Evolutionary conservation across 257 asterid species (phyloP), one percentile per base, ranked within the genome.

Genomic region (Penstemon newberryi): DNA sequence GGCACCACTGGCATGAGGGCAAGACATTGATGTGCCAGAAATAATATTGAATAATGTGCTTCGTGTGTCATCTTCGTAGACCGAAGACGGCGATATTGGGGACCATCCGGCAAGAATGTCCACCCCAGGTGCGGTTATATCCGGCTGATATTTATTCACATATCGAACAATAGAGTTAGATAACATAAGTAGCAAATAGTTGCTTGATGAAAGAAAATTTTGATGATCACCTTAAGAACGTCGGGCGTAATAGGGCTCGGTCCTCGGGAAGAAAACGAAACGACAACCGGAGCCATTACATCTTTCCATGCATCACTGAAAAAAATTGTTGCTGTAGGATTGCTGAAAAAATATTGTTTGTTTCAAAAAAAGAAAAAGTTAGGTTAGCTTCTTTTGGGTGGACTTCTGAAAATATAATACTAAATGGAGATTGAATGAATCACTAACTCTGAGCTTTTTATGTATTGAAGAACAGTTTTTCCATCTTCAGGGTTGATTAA

Each of bases 251-350:
- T 69, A 25, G 84, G 70, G 19, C 59, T 83, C 3, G 89, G 89
- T 56, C 89, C 89, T 78, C 86, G 67, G 9, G 88, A 83, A 45
- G 88, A 83, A 78, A 83, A 83, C 2, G 88, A 80, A 66, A 63
- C 83, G 12, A 80, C 85, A 1, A 36, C 52, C 3, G 88, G 88
- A 67, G 88, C 88, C 77, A 71, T 67, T 46, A 5, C 74, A 50
- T 81, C 86, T 43, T 68, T 74, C 84, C 73, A 81, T 13, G 77
- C 79, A 5, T 81, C 83, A 6, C 70, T 76, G 47, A 56, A 56
- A 52, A 81, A 77, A 25, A 84, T 84, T 39, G 86, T 84, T 58
- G 86, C 86, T 2, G 71, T 71, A 0, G 86, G 89, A 18, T 66
- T 45, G 11, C 89, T 84, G 78, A 8, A 70, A 56, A 12, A 2